Evolutionary conservation across 371 early-diverging fungal species (phyloP).

Genomic region (Nosema muscidifuracis): DNA sequence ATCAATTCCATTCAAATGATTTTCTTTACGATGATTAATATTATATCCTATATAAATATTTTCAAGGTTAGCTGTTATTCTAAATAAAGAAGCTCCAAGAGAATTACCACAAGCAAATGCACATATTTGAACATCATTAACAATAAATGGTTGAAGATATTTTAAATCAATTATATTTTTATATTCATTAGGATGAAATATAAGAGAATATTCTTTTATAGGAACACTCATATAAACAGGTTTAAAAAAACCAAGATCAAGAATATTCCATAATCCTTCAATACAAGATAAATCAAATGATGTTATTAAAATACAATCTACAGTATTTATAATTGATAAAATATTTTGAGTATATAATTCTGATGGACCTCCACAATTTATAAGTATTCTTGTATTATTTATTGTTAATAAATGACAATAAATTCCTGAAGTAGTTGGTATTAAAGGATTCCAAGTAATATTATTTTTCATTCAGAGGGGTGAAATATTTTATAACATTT

Average conservation of each 20-base stretch:
- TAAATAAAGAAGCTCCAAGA: constrained; percentile 91
- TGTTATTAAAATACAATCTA: constrained; percentile 83
- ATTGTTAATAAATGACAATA: constrained; percentile 57
- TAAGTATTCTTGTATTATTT: constrained; percentile 55
- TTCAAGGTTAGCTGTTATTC: constrained; percentile 80
- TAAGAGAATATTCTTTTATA: constrained; percentile 67
- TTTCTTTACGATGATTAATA: constrained; percentile 84
- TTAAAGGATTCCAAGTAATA: constrained; percentile 20
- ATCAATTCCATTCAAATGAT: constrained; percentile 67
- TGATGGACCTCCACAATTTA: constrained; percentile 59
- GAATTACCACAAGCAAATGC: constrained; percentile 88
- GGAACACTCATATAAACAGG: constrained; percentile 84
- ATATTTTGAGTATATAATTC: constrained; percentile 37
- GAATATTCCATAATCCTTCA: constrained; percentile 78
- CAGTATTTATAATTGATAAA: constrained; percentile 61
- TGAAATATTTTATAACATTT: not conserved
- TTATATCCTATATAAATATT: constrained; percentile 86
- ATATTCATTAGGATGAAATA: not conserved
- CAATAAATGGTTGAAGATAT: constrained; percentile 79
- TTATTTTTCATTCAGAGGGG: not conserved
- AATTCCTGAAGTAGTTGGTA: constrained; percentile 18
- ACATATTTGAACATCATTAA: constrained; percentile 76
- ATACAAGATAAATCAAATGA: constrained; percentile 77
- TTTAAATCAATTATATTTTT: constrained; percentile 68
- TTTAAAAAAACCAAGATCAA: constrained; percentile 72